A percentile compares a stretch with the other conserved stretches of the same genome.
Conservation (phyloP, 768 basidiomycete species). For the Dioszegia hungarica region DNA sequence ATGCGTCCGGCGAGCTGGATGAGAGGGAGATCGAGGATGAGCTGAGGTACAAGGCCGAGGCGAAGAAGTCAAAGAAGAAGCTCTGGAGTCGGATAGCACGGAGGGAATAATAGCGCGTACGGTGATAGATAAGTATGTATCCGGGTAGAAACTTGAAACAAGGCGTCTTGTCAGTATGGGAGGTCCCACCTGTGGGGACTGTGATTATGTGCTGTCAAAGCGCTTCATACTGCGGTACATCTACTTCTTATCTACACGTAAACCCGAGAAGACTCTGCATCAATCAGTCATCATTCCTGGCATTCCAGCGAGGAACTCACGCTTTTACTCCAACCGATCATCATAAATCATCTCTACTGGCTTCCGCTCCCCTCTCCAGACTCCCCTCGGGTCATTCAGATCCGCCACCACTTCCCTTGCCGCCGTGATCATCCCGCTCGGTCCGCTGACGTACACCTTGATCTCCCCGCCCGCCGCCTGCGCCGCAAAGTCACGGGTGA, state of each 20-base stretch:
- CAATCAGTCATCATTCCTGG: no score
- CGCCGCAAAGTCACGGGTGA: conserved; percentile 16
- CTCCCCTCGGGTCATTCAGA: conserved; percentile 13
- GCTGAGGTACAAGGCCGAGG: conserved; percentile 57
- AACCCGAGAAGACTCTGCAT: no score
- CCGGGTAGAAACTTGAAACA: not conserved
- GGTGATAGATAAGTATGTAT: not conserved
- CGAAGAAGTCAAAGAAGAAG: conserved; percentile 51
- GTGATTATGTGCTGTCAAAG: no score
- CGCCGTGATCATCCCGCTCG: conserved; percentile 18
- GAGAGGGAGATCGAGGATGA: conserved; percentile 79
- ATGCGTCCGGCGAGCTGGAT: conserved; percentile 69
- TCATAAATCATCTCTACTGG: conserved; percentile 21
- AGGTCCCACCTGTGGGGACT: no score
- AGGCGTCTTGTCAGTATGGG: not conserved
- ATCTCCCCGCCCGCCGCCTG: conserved; percentile 8
- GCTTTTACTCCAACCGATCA: conserved; percentile 23
- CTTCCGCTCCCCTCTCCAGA: conserved; percentile 20
- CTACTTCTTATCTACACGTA: no score
- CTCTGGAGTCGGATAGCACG: not conserved
- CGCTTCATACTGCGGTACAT: no score
- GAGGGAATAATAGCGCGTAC: no score
- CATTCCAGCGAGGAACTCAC: no score
- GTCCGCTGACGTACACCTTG: conserved; percentile 21
- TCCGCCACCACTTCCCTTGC: conserved; percentile 19